Evolutionary conservation across 331 rosid species (phyloP).

Genomic region (Malus hybrid): DNA sequence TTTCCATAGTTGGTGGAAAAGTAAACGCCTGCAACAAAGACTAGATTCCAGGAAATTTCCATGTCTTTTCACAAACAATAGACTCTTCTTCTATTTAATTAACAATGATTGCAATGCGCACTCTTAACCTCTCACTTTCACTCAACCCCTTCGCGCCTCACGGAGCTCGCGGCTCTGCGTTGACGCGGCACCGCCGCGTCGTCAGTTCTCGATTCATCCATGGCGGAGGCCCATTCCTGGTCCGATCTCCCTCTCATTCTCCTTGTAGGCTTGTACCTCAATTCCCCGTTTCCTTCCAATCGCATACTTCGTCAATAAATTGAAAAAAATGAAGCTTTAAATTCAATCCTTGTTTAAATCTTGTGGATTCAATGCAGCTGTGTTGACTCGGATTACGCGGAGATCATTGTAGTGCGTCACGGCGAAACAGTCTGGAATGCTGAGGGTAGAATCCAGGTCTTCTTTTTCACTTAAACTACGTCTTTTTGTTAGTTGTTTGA

Average conservation of each 20-base stretch:
- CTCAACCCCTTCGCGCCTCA: not conserved
- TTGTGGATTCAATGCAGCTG: constrained; percentile 20
- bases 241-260: constrained; percentile 6
- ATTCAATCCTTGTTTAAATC: too few species aligned
- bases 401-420: constrained; percentile 78
- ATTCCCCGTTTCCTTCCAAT: not conserved
- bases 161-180: not conserved
- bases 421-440: constrained; percentile 94
- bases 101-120: not conserved
- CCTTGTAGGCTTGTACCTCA: not conserved
- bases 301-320: not conserved
- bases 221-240: constrained; percentile 40
- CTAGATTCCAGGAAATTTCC: too few species aligned
- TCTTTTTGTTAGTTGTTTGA: not conserved
- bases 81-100: not conserved
- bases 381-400: constrained; percentile 41
- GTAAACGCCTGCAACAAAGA: too few species aligned
- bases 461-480: constrained; percentile 1
- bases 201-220: not conserved
- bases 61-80: not conserved
- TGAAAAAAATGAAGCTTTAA: too few species aligned
- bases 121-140: not conserved
- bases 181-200: constrained; percentile 7
- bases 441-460: constrained; percentile 67
- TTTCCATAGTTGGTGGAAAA: too few species aligned